Percentiles rank a stretch among this genome's conserved stretches.
phyloP scores from a whole-genome alignment of 176 grass and related monocot genomes.

The Zoysia japonica region DNA sequence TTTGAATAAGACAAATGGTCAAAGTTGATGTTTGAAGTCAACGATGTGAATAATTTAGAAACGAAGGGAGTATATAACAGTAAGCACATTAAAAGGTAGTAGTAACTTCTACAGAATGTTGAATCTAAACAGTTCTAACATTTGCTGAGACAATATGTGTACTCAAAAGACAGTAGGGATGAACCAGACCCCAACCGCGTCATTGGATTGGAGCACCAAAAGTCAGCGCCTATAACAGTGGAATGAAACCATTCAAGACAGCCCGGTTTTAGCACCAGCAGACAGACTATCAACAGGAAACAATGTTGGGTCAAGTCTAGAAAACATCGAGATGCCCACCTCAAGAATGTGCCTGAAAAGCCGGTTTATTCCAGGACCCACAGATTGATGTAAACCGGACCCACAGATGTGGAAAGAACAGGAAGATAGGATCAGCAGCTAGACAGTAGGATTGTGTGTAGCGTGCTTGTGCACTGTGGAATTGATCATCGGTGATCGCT shows the following conservation, averaged over 20 bases:
- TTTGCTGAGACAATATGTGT: background rate
- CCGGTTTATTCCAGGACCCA: slow-evolving; percentile 31
- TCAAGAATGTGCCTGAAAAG: slow-evolving; percentile 36
- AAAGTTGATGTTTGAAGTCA: too few relatives aligned
- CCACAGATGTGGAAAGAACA: slow-evolving; percentile 8
- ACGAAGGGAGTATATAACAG: too few relatives aligned
- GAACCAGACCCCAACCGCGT: background rate
- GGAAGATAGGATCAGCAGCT: slow-evolving; percentile 31
- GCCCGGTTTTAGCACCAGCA: background rate
- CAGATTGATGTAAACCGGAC: background rate
- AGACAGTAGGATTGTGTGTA: slow-evolving; percentile 6
- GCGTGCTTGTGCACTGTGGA: slow-evolving; percentile 24
- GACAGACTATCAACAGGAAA: slow-evolving; percentile 4
- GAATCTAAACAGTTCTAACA: background rate
- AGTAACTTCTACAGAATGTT: too few relatives aligned
- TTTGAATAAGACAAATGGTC: too few relatives aligned
- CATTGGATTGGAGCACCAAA: background rate
- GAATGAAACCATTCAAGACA: slow-evolving; percentile 19
- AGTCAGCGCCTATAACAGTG: background rate
- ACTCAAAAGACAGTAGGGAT: background rate
- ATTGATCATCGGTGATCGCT: slow-evolving; percentile 1
- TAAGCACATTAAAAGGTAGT: too few relatives aligned
- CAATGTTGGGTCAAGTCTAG: slow-evolving; percentile 10
- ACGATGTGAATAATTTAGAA: too few relatives aligned
- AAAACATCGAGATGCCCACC: slow-evolving; percentile 25